Conservation (phyloP, 208 protist genomes). For the Trypanosoma congolense region DNA sequence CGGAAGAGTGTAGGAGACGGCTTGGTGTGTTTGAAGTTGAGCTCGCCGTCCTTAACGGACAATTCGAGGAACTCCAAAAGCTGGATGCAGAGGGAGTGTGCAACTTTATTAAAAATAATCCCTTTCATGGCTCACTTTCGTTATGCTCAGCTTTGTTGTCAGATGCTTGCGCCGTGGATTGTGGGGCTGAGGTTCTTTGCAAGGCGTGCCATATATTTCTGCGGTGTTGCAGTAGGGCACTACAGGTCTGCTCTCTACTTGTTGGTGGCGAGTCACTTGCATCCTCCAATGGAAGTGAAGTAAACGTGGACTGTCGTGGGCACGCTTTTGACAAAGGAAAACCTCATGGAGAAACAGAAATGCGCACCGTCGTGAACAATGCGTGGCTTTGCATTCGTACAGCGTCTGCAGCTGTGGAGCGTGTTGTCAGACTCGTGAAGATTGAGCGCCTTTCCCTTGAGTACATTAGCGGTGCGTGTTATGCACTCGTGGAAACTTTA, state of each 20-base stretch:
- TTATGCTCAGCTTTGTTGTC: conserved; percentile 52
- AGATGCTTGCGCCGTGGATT: conserved; percentile 20
- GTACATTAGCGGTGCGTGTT: conserved; percentile 37
- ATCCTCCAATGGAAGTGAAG: conserved; percentile 18
- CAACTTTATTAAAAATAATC: conserved; percentile 49
- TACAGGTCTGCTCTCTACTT: conserved; percentile 31
- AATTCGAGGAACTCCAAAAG: conserved; percentile 25
- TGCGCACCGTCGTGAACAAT: conserved; percentile 87
- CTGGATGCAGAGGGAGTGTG: conserved; percentile 32
- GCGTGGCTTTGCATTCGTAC: conserved; percentile 83
- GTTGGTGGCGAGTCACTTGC: conserved; percentile 15
- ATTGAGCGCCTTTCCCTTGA: conserved; percentile 37
- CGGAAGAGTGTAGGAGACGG: conserved; percentile 22
- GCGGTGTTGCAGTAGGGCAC: conserved; percentile 37
- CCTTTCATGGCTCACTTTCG: conserved; percentile 66
- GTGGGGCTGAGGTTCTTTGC: conserved; percentile 3
- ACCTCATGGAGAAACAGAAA: conserved; percentile 35
- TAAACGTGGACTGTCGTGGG: conserved; percentile 80
- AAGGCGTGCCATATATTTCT: conserved; percentile 38
- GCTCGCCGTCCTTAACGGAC: conserved; percentile 17
- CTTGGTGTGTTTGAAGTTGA: conserved; percentile 17
- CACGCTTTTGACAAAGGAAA: conserved; percentile 68
- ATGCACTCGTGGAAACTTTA: conserved; percentile 62
- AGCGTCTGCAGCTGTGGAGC: conserved; percentile 35
- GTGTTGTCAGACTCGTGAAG: conserved; percentile 30